Evolutionary conservation across 2,329 filamentous ascomycete genomes (phyloP).

Genomic region (Paecilomyces formosus): DNA sequence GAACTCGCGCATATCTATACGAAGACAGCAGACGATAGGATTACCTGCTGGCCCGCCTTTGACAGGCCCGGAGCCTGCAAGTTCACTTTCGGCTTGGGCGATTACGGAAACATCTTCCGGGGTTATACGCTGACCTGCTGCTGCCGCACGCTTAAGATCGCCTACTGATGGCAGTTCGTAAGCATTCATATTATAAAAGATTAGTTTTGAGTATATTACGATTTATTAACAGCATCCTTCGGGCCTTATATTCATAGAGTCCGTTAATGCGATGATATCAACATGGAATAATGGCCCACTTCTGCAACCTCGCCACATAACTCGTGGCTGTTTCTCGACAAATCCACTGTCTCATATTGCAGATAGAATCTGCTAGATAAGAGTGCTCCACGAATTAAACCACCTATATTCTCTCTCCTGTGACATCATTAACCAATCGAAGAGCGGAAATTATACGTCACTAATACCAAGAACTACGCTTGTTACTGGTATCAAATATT

Average conservation of each 20-base stretch:
- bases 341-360: no score
- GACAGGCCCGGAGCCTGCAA: slow-evolving; percentile 22
- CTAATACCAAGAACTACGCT: no score
- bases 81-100: slow-evolving; percentile 22
- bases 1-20: not conserved
- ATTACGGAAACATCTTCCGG: slow-evolving; percentile 24
- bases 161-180: slow-evolving; percentile 20
- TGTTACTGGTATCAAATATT: no score
- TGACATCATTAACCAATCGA: no score
- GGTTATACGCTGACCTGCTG: slow-evolving; percentile 24
- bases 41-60: slow-evolving; percentile 25
- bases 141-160: slow-evolving; percentile 23
- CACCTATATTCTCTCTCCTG: no score
- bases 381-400: no score
- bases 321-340: no score
- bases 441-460: no score
- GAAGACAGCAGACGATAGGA: not conserved
- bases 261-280: not conserved
- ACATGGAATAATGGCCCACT: not conserved
- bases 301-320: not conserved
- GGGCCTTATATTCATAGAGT: not conserved
- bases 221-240: not conserved
- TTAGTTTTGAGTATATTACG: not conserved
- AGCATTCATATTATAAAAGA: not conserved
- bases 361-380: no score